Conservation (phyloP, 78 protist genomes). For the Dictyostelium brefeldianum region DNA sequence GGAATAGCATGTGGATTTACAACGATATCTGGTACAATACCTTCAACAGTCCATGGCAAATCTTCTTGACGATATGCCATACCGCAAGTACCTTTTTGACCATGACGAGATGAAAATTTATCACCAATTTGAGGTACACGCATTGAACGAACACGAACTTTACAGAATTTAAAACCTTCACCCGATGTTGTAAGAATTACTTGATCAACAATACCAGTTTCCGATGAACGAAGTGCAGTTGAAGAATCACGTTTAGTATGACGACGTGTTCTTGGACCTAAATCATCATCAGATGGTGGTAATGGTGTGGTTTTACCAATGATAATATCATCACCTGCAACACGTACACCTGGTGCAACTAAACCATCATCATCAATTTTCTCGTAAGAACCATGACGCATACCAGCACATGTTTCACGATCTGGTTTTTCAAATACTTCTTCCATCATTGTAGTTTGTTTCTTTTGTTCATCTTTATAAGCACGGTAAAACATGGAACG, state of each 20-base stretch:
- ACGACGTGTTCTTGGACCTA: conserved; percentile 32
- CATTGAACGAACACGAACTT: conserved; percentile 90
- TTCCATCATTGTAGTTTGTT: conserved; percentile 73
- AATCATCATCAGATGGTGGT: conserved; percentile 29
- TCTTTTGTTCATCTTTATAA: conserved; percentile 77
- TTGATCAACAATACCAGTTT: conserved; percentile 96
- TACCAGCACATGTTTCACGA: conserved; percentile 31
- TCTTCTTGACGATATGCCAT: conserved; percentile 97
- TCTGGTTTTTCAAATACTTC: conserved; percentile 74
- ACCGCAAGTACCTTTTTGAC: conserved; percentile 99
- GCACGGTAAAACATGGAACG: conserved; percentile 97
- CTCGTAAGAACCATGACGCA: conserved; percentile 41
- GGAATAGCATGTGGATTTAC: conserved; percentile 99
- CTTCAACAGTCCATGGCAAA: conserved; percentile 98
- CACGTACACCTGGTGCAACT: conserved; percentile 86
- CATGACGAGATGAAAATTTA: conserved; percentile 99
- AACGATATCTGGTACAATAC: conserved; percentile 99
- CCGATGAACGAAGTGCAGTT: conserved; percentile 84
- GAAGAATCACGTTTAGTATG: conserved; percentile 85
- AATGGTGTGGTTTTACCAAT: conserved; percentile 89
- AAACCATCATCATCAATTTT: conserved; percentile 97
- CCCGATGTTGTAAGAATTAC: conserved; percentile 92
- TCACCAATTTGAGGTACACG: conserved; percentile 99
- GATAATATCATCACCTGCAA: conserved; percentile 87
- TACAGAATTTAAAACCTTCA: conserved; percentile 88